Base-by-base conservation (phyloP, 2,329 filamentous ascomycete genomes). In the Pezicula carpinea region DNA sequence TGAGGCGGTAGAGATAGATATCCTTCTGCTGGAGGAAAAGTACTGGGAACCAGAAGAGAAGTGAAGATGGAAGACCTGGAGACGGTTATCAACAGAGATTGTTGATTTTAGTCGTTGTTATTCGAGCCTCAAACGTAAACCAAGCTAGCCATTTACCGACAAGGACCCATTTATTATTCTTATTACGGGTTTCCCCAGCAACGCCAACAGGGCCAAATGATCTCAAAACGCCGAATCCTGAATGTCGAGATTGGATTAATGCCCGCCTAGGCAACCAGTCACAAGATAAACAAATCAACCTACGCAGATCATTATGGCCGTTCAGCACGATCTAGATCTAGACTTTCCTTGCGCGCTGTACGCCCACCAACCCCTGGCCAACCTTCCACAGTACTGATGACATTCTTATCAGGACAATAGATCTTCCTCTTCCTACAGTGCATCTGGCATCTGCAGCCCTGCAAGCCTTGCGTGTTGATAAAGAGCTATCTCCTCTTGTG, bases 401-500 rank as follows among this genome's bases (percentile, higher is more conserved):
- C 35, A n/a, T 5, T 15, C 19, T 42, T 38, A 29, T 18, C 43
- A 65, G 59, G 33, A 54, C 49, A 36, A 53, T 62, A 51, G 57
- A 59, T 49, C 54, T 61, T 49, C 92, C 93, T 38, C 86, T 97
- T 63, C 91, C 91, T 17, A 87, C 83, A 34, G 66, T 82, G 31
- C 85, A 88, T 52, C 82, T 96, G 39, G 90, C 92, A 44, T 76
- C 75, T 39, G 82, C 86, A 40, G 90, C 92, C 36, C 76, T 88
- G 31, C 78, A 79, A 57, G 80, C 89, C 33, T 77, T 97, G 36
- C 75, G 83, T 49, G 91, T 97, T 57, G 93, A 99, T 69, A 78
- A 83, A 52, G 93, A 99, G 65, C 78, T 97, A 42, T 97, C 92
- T 1, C 80, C 87, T 13, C 79, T 93, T 10, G 92, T 97, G 46